Percentiles rank a stretch among this genome's conserved stretches.
These are phyloP conservation scores for Lolium perenne DNA, from an alignment of 176 grass and related monocot genomes.

Conservation along the genomic window DNA sequence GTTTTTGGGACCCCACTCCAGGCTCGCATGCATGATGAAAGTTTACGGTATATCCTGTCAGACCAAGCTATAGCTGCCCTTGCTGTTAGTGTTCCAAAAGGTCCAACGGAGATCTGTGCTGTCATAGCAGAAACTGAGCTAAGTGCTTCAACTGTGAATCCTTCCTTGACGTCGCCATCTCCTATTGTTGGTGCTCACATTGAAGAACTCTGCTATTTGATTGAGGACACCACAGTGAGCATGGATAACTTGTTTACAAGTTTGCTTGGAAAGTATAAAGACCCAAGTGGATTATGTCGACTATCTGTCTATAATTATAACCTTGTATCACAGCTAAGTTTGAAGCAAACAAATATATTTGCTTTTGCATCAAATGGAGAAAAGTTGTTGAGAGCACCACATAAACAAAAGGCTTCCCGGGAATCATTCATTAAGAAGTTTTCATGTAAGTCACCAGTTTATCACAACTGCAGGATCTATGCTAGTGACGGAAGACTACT, in stretches of 20 bases:
- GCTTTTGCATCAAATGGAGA: slow-evolving; percentile 61
- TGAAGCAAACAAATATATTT: slow-evolving; percentile 68
- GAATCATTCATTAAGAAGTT: slow-evolving; percentile 94
- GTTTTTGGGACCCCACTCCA: slow-evolving; percentile 41
- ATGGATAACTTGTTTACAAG: slow-evolving; percentile 69
- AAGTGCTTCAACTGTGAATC: slow-evolving; percentile 46
- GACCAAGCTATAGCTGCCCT: slow-evolving; percentile 86
- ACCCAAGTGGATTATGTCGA: slow-evolving; percentile 64
- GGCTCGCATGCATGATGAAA: slow-evolving; percentile 98
- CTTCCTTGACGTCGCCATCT: slow-evolving; percentile 57
- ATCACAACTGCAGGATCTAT: slow-evolving; percentile 98
- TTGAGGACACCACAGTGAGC: slow-evolving; percentile 53
- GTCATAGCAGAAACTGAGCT: slow-evolving; percentile 65
- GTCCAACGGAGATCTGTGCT: slow-evolving; percentile 63
- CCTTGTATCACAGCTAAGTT: slow-evolving; percentile 65
- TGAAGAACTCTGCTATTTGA: slow-evolving; percentile 64
- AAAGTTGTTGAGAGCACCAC: slow-evolving; percentile 46
- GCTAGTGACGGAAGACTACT: slow-evolving; percentile 95
- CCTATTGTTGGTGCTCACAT: slow-evolving; percentile 68
- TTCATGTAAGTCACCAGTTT: slow-evolving; percentile 93
- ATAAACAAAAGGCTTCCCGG: slow-evolving; percentile 72
- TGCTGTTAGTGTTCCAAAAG: slow-evolving; percentile 72
- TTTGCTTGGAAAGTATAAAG: slow-evolving; percentile 67
- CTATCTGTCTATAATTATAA: slow-evolving; percentile 84
- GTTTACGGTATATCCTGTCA: slow-evolving; percentile 80